A percentile compares a stretch with the other conserved stretches of the same genome.
Conservation (phyloP, 2,329 filamentous ascomycete genomes). For the Apiospora kogelbergensis region DNA sequence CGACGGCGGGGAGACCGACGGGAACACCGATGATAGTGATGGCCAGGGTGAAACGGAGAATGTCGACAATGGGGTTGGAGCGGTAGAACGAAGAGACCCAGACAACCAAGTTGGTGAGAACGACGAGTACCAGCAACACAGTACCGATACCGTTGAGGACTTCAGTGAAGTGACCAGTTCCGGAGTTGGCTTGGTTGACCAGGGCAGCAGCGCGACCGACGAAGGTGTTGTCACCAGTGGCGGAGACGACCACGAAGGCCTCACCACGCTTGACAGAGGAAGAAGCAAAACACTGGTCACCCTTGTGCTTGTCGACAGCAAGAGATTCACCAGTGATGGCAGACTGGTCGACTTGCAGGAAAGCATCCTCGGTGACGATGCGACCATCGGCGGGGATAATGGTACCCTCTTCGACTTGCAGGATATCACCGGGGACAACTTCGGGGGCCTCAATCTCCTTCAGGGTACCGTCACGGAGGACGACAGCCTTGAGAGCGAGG, state of each 20-base stretch:
- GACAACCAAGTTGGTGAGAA: conserved; percentile 77
- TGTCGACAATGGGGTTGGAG: conserved; percentile 74
- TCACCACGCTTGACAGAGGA: conserved; percentile 90
- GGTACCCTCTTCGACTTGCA: conserved; percentile 88
- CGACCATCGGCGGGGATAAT: conserved; percentile 89
- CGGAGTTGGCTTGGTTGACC: conserved; percentile 72
- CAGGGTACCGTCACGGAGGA: conserved; percentile 77
- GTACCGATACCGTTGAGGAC: conserved; percentile 86
- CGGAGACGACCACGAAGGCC: conserved; percentile 77
- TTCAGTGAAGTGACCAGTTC: conserved; percentile 85
- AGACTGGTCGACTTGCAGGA: conserved; percentile 89
- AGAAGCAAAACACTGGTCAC: conserved; percentile 80
- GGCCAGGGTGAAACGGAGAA: conserved; percentile 81
- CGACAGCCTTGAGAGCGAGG: conserved; percentile 81
- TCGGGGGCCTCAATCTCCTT: conserved; percentile 80
- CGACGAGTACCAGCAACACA: conserved; percentile 75
- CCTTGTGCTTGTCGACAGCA: conserved; percentile 83
- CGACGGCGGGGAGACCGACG: conserved; percentile 89
- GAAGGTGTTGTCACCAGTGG: conserved; percentile 87
- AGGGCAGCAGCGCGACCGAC: conserved; percentile 86
- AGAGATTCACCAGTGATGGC: conserved; percentile 90
- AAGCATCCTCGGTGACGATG: conserved; percentile 79
- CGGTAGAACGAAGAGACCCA: conserved; percentile 90
- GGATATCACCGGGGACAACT: conserved; percentile 86
- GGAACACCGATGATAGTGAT: conserved; percentile 92